Conservation (phyloP, 345 rosid genomes). For the Zanthoxylum bungeanum region DNA sequence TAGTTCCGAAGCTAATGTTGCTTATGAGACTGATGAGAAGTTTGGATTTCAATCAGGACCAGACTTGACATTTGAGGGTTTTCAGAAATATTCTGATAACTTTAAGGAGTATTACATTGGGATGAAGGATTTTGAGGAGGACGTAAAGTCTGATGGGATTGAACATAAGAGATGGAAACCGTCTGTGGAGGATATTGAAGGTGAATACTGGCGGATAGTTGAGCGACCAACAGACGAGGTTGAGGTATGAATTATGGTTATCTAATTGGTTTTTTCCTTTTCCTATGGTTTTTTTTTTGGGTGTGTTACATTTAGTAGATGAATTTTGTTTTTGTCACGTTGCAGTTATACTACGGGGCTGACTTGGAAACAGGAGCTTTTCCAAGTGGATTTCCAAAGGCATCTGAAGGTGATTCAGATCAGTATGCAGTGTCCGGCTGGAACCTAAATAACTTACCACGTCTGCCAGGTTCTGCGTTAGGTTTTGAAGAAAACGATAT, state of each 20-base stretch:
- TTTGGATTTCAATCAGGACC: constrained; percentile 90
- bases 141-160: constrained; percentile 24
- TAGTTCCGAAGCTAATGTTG: constrained; percentile 43
- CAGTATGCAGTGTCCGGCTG: constrained; percentile 73
- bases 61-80: constrained; percentile 76
- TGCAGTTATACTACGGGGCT: constrained; percentile 94
- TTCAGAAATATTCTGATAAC: constrained; percentile 56
- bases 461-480: constrained; percentile 87
- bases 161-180: constrained; percentile 52
- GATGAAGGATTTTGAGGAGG: constrained; percentile 35
- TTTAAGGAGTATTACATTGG: constrained; percentile 72
- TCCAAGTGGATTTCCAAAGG: constrained; percentile 95
- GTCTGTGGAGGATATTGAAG: constrained; percentile 78
- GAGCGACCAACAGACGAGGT: constrained; percentile 91
- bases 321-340: constrained; percentile 6
- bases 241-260: constrained; percentile 54
- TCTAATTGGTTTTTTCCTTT: constrained; percentile 2
- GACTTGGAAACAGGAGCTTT: constrained; percentile 87
- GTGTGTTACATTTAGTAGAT: not conserved
- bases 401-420: constrained; percentile 41
- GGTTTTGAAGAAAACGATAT: constrained; percentile 87
- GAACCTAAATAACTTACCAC: constrained; percentile 92
- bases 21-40: constrained; percentile 69
- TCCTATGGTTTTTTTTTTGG: constrained; percentile 1
- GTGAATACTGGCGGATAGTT: constrained; percentile 95